phyloP scores from a whole-genome alignment of 192 early-diverging fungal genomes.

The Backusella sp. region DNA sequence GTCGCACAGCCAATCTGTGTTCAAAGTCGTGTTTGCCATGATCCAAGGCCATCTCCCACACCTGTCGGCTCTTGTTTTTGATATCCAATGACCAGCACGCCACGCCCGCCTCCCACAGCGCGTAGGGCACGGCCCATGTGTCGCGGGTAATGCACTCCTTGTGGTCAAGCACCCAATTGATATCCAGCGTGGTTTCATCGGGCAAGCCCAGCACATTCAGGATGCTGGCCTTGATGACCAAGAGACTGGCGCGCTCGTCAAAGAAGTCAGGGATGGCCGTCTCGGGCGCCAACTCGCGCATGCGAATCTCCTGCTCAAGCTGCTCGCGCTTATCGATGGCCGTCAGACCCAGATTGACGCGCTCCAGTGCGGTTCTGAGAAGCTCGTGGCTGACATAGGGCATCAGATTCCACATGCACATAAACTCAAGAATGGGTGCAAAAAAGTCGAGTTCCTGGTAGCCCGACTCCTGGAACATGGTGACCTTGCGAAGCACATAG shows the following conservation, averaged over 20 bases:
- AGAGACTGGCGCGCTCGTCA: slow-evolving; percentile 43
- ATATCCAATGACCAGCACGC: slow-evolving; percentile 6
- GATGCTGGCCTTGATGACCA: slow-evolving; percentile 49
- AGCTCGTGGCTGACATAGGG: slow-evolving; percentile 23
- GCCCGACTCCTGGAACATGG: slow-evolving; percentile 38
- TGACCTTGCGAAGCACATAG: slow-evolving; percentile 47
- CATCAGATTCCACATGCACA: slow-evolving; percentile 52
- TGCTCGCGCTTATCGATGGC: slow-evolving; percentile 18
- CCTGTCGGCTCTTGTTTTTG: slow-evolving; percentile 26
- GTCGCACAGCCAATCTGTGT: slow-evolving; percentile 32
- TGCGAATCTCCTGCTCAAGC: slow-evolving; percentile 29
- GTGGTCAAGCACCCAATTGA: slow-evolving; percentile 53
- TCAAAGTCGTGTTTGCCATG: slow-evolving; percentile 51
- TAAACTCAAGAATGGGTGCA: slow-evolving; percentile 44
- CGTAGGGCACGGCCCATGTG: slow-evolving; percentile 52
- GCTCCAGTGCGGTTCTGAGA: slow-evolving; percentile 7
- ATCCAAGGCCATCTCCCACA: slow-evolving; percentile 43
- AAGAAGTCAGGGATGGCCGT: slow-evolving; percentile 30
- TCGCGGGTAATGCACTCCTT: slow-evolving; percentile 38
- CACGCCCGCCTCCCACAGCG: slow-evolving; percentile 37
- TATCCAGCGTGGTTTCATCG: slow-evolving; percentile 36
- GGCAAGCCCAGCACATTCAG: slow-evolving; percentile 39
- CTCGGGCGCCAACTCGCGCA: slow-evolving; percentile 32
- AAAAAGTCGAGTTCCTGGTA: slow-evolving; percentile 37
- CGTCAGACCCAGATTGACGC: slow-evolving; percentile 16